Percentiles rank a stretch among this genome's conserved stretches.
Evolutionary conservation across 352 stramenopile species (phyloP).

Genomic region (Pythium scleroteichum): DNA sequence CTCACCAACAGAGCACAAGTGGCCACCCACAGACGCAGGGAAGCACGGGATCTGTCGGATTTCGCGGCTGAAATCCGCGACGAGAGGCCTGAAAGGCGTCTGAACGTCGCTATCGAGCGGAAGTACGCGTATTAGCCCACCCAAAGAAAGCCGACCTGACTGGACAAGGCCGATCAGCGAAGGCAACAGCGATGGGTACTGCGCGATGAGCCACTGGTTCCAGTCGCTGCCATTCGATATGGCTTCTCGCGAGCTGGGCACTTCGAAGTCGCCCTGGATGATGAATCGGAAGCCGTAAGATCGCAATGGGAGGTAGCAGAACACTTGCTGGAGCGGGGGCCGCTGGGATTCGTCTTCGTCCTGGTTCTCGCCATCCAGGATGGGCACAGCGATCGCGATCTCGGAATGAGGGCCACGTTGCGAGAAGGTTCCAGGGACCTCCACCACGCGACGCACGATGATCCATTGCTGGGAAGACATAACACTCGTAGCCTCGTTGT

Average conservation of each 20-base stretch:
- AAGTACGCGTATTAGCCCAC: conserved; percentile 35
- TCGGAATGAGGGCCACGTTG: conserved; percentile 38
- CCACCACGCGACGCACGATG: conserved; percentile 47
- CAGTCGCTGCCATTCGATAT: conserved; percentile 83
- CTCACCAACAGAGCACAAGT: conserved; percentile 20
- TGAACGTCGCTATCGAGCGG: conserved; percentile 75
- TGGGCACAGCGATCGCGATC: conserved; percentile 58
- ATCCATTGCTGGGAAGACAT: conserved; percentile 59
- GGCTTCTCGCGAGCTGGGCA: conserved; percentile 82
- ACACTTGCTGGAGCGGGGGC: conserved; percentile 73
- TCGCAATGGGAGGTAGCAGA: conserved; percentile 79
- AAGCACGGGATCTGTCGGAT: conserved; percentile 58
- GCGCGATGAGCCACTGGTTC: conserved; percentile 87
- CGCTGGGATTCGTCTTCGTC: conserved; percentile 17
- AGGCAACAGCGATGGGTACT: conserved; percentile 57
- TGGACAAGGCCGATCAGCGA: conserved; percentile 15
- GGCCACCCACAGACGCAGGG: conserved; percentile 13
- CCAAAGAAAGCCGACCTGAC: conserved; percentile 10
- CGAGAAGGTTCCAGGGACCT: conserved; percentile 26
- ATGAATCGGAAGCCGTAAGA: conserved; percentile 87
- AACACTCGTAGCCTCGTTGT: conserved; percentile 1
- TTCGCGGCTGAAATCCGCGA: conserved; percentile 60
- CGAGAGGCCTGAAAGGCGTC: conserved; percentile 60
- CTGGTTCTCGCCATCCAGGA: conserved; percentile 22
- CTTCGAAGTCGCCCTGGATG: conserved; percentile 85